A percentile compares a stretch with the other conserved stretches of the same genome.
These are phyloP conservation scores for Rhodotorula sphaerocarpa DNA, from an alignment of 768 basidiomycete species.

Conservation along the genomic window DNA sequence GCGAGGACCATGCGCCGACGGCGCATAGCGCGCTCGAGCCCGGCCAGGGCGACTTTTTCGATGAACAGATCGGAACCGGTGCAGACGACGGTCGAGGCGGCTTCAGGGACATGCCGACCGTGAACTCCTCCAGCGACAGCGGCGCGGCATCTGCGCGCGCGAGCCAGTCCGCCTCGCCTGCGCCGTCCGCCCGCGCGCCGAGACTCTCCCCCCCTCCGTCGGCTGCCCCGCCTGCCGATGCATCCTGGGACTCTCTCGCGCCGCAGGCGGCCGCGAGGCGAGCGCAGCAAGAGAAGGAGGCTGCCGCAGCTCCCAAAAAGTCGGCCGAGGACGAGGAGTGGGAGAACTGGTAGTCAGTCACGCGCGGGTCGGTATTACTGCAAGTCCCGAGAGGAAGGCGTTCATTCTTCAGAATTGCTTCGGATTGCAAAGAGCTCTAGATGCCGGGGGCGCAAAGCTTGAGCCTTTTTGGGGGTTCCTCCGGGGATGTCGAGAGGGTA, in stretches of 20 bases:
- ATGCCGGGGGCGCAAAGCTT: too few species aligned
- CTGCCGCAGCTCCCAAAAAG: background rate
- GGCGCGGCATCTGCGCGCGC: too few species aligned
- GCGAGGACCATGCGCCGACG: slow-evolving; percentile 9
- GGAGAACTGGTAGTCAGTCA: slow-evolving; percentile 13
- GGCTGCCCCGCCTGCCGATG: background rate
- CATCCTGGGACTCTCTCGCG: slow-evolving; percentile 22
- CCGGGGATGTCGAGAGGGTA: too few species aligned
- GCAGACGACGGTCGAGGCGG: background rate
- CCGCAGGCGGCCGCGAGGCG: slow-evolving; percentile 25
- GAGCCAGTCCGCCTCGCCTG: too few species aligned
- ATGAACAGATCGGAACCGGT: background rate
- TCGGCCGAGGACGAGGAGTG: slow-evolving; percentile 24
- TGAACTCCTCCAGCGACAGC: too few species aligned
- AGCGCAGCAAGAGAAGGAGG: background rate
- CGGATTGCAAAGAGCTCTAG: too few species aligned
- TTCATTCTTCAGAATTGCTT: too few species aligned
- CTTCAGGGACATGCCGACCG: slow-evolving; percentile 17
- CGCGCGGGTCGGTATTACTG: too few species aligned
- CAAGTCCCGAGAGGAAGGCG: too few species aligned
- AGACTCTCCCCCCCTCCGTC: background rate
- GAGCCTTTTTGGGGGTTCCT: too few species aligned
- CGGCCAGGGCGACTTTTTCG: slow-evolving; percentile 24
- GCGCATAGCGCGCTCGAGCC: slow-evolving; percentile 1
- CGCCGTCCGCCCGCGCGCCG: background rate